phyloP scores from a whole-genome alignment of 1,139 yeast species.

The Yamadazyma jaroonii region DNA sequence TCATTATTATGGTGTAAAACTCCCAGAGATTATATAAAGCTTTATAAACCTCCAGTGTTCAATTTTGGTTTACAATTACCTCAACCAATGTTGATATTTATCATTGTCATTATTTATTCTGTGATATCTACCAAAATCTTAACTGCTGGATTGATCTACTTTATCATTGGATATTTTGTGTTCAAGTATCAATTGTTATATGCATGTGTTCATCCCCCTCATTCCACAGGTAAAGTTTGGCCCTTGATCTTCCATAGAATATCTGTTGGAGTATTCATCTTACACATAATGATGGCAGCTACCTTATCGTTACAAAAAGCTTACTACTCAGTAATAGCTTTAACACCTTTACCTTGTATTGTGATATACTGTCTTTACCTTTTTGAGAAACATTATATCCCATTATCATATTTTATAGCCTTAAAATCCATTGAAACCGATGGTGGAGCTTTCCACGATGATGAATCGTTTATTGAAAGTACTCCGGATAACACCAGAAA shows the following conservation, averaged over 20 bases:
- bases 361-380: conserved; percentile 72
- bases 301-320: conserved; percentile 79
- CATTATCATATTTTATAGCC: conserved; percentile 83
- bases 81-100: conserved; percentile 60
- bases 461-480: conserved; percentile 14
- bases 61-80: conserved; percentile 66
- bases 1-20: conserved; percentile 50
- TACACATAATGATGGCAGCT: conserved; percentile 92
- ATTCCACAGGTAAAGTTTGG: conserved; percentile 71
- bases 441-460: conserved; percentile 15
- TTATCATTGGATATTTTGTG: conserved; percentile 59
- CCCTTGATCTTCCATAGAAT: conserved; percentile 61
- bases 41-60: conserved; percentile 60
- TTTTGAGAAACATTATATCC: conserved; percentile 77
- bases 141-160: conserved; percentile 63
- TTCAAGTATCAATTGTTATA: conserved; percentile 65
- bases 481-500: conserved; percentile 5
- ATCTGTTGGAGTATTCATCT: conserved; percentile 54
- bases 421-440: conserved; percentile 48
- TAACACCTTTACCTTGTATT: conserved; percentile 72
- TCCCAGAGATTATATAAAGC: conserved; percentile 48
- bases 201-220: conserved; percentile 68
- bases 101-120: conserved; percentile 60
- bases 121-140: conserved; percentile 64
- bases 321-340: conserved; percentile 64